These are phyloP conservation scores for Scheffersomyces lignosus DNA, from an alignment of 805 yeast genomes.

Conservation along the genomic window DNA sequence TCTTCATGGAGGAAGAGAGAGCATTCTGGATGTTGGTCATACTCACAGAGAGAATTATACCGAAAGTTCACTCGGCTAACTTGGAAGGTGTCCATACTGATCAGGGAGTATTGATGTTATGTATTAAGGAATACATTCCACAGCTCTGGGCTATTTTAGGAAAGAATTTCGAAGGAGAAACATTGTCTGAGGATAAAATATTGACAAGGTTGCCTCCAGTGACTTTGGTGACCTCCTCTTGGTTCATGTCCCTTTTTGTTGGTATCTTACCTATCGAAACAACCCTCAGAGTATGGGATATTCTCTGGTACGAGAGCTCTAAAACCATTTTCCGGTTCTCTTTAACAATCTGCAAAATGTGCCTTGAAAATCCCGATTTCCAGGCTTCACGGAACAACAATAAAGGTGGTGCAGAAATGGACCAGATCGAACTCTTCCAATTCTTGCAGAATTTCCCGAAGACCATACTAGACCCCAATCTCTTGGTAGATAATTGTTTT, in stretches of 20 bases:
- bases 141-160: slow-evolving; percentile 65
- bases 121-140: slow-evolving; percentile 82
- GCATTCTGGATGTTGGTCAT: slow-evolving; percentile 96
- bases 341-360: slow-evolving; percentile 71
- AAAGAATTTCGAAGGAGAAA: slow-evolving; percentile 38
- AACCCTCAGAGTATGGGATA: slow-evolving; percentile 90
- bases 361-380: slow-evolving; percentile 64
- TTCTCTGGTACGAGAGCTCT: slow-evolving; percentile 88
- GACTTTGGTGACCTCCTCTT: slow-evolving; percentile 89
- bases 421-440: slow-evolving; percentile 65
- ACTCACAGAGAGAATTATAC: slow-evolving; percentile 78
- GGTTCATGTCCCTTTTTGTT: slow-evolving; percentile 98
- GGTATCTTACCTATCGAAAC: slow-evolving; percentile 89
- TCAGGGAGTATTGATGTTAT: slow-evolving; percentile 90
- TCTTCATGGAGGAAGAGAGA: slow-evolving; percentile 86
- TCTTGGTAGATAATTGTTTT: slow-evolving; percentile 71
- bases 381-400: slow-evolving; percentile 15
- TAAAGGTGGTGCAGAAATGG: slow-evolving; percentile 30
- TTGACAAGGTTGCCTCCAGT: slow-evolving; percentile 82
- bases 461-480: slow-evolving; percentile 63
- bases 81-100: slow-evolving; percentile 93
- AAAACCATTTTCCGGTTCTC: slow-evolving; percentile 82
- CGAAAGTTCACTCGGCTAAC: slow-evolving; percentile 87
- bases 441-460: slow-evolving; percentile 83
- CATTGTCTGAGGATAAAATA: slow-evolving; percentile 48